Conservation (phyloP, 768 basidiomycete species). For the Tylopilus subfusipes region DNA sequence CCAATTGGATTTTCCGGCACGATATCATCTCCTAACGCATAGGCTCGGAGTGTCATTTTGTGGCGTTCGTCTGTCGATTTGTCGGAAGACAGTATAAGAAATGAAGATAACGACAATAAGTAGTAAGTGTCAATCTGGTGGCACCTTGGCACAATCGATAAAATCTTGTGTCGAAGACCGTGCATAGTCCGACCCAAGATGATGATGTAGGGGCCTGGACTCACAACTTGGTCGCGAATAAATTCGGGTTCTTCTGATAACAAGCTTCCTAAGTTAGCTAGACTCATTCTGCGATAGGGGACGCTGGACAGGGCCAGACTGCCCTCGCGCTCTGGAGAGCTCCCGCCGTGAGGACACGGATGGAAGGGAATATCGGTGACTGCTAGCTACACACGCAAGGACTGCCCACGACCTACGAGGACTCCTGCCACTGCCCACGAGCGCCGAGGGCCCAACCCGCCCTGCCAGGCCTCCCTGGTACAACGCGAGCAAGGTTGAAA, state of each 20-base stretch:
- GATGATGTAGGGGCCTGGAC: neutral
- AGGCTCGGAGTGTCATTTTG: neutral
- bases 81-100: neutral
- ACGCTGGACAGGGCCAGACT: no score
- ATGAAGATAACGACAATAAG: no score
- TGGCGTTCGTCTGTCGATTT: neutral
- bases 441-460: no score
- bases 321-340: no score
- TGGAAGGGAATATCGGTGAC: no score
- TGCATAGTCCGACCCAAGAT: neutral
- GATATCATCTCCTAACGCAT: neutral
- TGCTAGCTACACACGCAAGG: no score
- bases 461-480: no score
- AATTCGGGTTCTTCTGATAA: constrained; percentile 1
- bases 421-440: no score
- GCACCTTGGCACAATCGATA: no score
- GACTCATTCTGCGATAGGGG: neutral
- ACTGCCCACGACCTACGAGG: no score
- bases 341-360: no score
- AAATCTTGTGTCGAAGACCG: neutral
- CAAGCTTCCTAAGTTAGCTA: neutral
- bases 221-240: neutral
- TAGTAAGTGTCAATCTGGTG: no score
- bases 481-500: neutral
- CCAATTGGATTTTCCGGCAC: constrained; percentile 2